Percentiles rank a stretch among this genome's conserved stretches.
Evolutionary conservation across 805 yeast species (phyloP).

Genomic region (Kodamaea laetipori): DNA sequence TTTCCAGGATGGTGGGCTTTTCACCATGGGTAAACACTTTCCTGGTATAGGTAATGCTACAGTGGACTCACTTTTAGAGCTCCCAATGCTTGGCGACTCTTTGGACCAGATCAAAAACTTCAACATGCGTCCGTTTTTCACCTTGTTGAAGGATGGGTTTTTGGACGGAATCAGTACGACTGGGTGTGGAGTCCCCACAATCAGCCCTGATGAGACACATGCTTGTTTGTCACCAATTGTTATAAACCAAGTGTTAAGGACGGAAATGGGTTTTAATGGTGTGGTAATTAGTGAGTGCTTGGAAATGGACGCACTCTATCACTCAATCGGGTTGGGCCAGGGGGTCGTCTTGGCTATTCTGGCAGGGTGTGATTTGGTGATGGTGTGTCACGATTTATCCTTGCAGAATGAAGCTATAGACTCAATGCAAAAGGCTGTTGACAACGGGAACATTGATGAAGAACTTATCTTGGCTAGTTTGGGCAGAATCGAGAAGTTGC

Average conservation of each 20-base stretch:
- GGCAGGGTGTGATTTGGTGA: conserved; percentile 65
- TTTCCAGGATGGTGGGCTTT: conserved; percentile 52
- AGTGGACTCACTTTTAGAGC: conserved; percentile 56
- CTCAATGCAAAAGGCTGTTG: conserved; percentile 39
- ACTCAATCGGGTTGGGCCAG: conserved; percentile 66
- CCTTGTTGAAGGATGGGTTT: conserved; percentile 44
- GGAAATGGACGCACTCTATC: conserved; percentile 63
- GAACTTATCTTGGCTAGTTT: conserved; percentile 42
- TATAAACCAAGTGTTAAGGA: conserved; percentile 51
- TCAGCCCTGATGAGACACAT: conserved; percentile 61
- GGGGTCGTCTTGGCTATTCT: conserved; percentile 62
- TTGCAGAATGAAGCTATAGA: conserved; percentile 59
- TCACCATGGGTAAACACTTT: conserved; percentile 62
- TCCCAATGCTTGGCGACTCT: conserved; percentile 61
- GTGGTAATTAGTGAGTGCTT: conserved; percentile 61
- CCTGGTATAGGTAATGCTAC: conserved; percentile 68
- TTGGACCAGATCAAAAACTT: conserved; percentile 52
- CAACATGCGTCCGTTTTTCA: conserved; percentile 53
- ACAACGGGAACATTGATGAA: conserved; percentile 46
- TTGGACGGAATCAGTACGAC: conserved; percentile 62
- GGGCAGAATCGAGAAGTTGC: conserved; percentile 46
- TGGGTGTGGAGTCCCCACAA: conserved; percentile 64
- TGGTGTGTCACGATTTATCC: conserved; percentile 59
- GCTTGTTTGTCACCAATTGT: conserved; percentile 61
- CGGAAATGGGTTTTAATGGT: conserved; percentile 55